Conservation (phyloP, 1,139 yeast genomes). For the Lizanozyma gosingica region DNA sequence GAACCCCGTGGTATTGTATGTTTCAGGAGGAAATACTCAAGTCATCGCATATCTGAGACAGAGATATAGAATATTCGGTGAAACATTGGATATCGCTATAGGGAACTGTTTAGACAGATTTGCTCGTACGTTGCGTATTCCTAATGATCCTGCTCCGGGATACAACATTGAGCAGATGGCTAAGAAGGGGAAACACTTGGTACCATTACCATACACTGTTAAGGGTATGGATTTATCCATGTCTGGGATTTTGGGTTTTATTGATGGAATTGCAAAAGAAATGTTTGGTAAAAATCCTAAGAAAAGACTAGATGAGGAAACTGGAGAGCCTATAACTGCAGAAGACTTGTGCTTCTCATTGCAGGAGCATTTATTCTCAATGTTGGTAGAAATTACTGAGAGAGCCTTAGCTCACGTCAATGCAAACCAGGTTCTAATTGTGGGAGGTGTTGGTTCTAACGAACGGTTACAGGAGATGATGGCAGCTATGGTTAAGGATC, state of each 20-base stretch:
- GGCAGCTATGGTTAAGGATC: slow-evolving; percentile 83
- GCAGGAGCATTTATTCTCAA: slow-evolving; percentile 87
- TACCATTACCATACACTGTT: slow-evolving; percentile 85
- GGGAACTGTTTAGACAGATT: slow-evolving; percentile 95
- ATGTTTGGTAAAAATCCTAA: slow-evolving; percentile 45
- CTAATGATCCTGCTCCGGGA: slow-evolving; percentile 96
- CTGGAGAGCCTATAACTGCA: slow-evolving; percentile 53
- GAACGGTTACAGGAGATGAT: slow-evolving; percentile 90
- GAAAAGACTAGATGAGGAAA: slow-evolving; percentile 44
- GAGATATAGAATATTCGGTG: slow-evolving; percentile 91
- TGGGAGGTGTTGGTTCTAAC: slow-evolving; percentile 97
- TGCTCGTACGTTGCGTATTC: slow-evolving; percentile 80
- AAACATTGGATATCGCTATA: slow-evolving; percentile 91
- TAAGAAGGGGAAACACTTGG: slow-evolving; percentile 57
- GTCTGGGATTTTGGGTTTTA: slow-evolving; percentile 87
- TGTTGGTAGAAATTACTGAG: slow-evolving; percentile 97
- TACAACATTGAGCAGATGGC: slow-evolving; percentile 95
- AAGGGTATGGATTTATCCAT: slow-evolving; percentile 97
- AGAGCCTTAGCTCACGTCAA: slow-evolving; percentile 98
- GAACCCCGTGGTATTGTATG: slow-evolving; percentile 92
- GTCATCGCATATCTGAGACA: slow-evolving; percentile 94
- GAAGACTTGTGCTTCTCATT: slow-evolving; percentile 90
- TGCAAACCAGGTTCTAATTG: slow-evolving; percentile 81
- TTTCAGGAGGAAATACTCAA: slow-evolving; percentile 97
- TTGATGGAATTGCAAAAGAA: slow-evolving; percentile 74